A percentile compares a stretch with the other conserved stretches of the same genome.
phyloP scores from a whole-genome alignment of 768 basidiomycete species.

The Leccinum barrowsii region DNA sequence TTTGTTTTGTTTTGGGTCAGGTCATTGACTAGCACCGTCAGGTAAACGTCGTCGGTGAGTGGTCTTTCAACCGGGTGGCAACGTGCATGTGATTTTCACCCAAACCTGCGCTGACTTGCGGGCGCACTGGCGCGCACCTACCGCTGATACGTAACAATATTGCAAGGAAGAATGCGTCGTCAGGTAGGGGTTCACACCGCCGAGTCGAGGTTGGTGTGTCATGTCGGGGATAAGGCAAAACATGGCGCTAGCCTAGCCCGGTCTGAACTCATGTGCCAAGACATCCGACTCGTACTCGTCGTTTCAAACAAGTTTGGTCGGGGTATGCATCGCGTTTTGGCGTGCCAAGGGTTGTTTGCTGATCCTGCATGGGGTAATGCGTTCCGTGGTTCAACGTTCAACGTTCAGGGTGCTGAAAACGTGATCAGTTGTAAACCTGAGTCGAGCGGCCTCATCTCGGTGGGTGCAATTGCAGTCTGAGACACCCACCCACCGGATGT shows the following conservation, averaged over 20 bases:
- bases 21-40: neutral
- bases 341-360: neutral
- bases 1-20: neutral
- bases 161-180: too few species aligned
- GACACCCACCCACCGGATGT: neutral
- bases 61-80: neutral
- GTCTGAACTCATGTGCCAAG: neutral
- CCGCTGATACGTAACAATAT: too few species aligned
- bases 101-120: neutral
- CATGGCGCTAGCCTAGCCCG: neutral
- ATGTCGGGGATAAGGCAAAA: too few species aligned
- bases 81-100: neutral
- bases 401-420: neutral
- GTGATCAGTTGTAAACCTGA: neutral
- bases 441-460: neutral
- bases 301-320: neutral
- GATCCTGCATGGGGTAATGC: neutral
- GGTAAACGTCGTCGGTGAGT: neutral
- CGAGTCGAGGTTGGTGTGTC: too few species aligned
- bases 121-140: conserved; percentile 30
- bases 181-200: too few species aligned
- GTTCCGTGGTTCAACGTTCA: neutral
- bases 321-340: neutral
- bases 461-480: neutral
- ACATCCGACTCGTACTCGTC: neutral